Conservation (phyloP, 2,329 filamentous ascomycete genomes). For the Apiospora hydei region DNA sequence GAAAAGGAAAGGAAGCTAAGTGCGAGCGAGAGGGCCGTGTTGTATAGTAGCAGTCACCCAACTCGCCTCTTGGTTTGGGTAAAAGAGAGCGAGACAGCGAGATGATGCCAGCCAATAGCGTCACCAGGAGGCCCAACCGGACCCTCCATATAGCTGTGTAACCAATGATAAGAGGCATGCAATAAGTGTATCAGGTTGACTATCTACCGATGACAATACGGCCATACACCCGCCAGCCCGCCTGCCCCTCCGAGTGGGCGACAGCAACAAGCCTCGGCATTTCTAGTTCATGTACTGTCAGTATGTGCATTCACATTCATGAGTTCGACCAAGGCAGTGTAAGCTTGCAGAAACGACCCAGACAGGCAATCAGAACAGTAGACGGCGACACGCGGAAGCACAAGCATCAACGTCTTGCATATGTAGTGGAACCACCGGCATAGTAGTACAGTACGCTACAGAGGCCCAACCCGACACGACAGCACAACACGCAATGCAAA, state of each 20-base stretch:
- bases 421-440: constrained; percentile 9
- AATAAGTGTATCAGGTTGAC: not conserved
- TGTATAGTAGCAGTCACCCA: not conserved
- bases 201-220: constrained; percentile 2
- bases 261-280: not conserved
- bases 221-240: not conserved
- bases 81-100: not conserved
- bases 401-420: not conserved
- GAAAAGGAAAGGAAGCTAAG: not conserved
- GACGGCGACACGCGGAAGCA: not conserved
- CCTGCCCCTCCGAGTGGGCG: not conserved
- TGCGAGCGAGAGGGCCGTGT: not conserved
- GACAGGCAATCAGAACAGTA: not conserved
- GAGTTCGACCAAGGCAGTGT: not conserved
- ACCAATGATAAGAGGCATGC: not conserved
- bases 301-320: not conserved
- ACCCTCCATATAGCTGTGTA: not conserved
- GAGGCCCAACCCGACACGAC: not conserved
- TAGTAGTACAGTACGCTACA: not conserved
- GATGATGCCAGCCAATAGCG: not conserved
- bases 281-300: not conserved
- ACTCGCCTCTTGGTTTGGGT: not conserved
- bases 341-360: not conserved
- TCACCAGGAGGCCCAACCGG: not conserved
- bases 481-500: not conserved